Evolutionary conservation across 2,329 filamentous ascomycete genomes (phyloP).

Genomic region (Herpomyces periplanetae): DNA sequence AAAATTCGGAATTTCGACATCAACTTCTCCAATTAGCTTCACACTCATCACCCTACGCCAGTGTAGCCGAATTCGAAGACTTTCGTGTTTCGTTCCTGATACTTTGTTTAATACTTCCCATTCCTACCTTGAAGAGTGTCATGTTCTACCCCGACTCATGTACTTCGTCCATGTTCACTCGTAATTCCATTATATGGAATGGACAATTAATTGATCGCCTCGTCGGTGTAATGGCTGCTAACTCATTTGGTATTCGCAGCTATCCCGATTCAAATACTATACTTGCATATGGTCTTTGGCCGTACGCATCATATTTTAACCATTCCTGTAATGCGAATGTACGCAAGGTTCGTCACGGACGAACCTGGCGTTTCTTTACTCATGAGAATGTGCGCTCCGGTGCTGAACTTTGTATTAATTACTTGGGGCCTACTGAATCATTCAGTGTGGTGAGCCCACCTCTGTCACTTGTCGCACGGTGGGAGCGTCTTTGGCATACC

Average conservation of each 20-base stretch:
- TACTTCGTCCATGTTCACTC: too few relatives aligned
- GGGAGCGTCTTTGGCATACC: too few relatives aligned
- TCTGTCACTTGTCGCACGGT: too few relatives aligned
- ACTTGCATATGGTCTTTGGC: conserved; percentile 12
- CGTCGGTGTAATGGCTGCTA: conserved; percentile 9
- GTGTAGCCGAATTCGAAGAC: conserved; percentile 7
- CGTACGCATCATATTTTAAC: conserved; percentile 12
- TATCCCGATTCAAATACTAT: conserved; percentile 11
- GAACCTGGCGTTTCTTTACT: conserved; percentile 9
- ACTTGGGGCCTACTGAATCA: too few relatives aligned
- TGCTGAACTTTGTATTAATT: conserved; percentile 11
- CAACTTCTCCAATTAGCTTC: conserved; percentile 8
- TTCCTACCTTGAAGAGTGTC: conserved; percentile 6
- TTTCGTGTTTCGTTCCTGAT: conserved; percentile 10
- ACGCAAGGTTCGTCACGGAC: conserved; percentile 8
- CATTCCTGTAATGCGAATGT: conserved; percentile 11
- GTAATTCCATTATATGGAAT: too few relatives aligned
- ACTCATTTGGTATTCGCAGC: conserved; percentile 12
- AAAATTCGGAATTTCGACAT: conserved; percentile 6
- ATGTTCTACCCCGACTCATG: conserved; percentile 7
- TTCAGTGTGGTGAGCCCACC: too few relatives aligned
- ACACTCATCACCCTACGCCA: conserved; percentile 9
- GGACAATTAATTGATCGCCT: too few relatives aligned
- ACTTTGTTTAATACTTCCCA: conserved; percentile 9
- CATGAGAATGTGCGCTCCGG: conserved; percentile 7